These are phyloP conservation scores for Phlebopus sp. DNA, from an alignment of 1,284 basidiomycete species.

Conservation along the genomic window DNA sequence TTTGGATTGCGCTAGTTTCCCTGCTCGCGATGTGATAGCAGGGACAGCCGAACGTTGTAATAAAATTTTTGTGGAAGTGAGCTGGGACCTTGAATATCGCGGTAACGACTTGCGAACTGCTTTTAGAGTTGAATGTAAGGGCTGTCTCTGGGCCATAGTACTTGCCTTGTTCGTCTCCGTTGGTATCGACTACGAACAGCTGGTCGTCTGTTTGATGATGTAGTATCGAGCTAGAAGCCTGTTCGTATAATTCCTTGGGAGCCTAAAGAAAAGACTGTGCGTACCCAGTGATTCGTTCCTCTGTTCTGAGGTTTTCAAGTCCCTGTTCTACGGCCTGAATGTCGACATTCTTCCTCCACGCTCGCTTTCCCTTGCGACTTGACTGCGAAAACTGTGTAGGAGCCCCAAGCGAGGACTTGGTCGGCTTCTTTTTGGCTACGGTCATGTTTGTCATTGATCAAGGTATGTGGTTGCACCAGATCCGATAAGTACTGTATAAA, in stretches of 20 bases:
- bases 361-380: slow-evolving; percentile 85
- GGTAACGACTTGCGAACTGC: slow-evolving; percentile 58
- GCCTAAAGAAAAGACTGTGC: slow-evolving; percentile 18
- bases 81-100: slow-evolving; percentile 49
- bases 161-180: slow-evolving; percentile 76
- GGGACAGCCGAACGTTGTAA: slow-evolving; percentile 83
- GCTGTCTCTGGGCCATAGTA: slow-evolving; percentile 4
- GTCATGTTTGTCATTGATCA: too few relatives aligned
- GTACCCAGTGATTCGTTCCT: slow-evolving; percentile 79
- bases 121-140: not conserved
- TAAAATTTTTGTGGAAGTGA: slow-evolving; percentile 83
- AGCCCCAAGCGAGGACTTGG: slow-evolving; percentile 20
- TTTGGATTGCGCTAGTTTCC: slow-evolving; percentile 30
- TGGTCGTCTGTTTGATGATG: slow-evolving; percentile 68
- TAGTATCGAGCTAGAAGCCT: slow-evolving; percentile 45
- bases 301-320: slow-evolving; percentile 69
- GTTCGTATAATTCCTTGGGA: slow-evolving; percentile 4
- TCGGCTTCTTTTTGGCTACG: slow-evolving; percentile 6
- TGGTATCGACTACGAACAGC: slow-evolving; percentile 76
- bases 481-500: too few relatives aligned
- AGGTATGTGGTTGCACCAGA: too few relatives aligned
- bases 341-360: slow-evolving; percentile 93
- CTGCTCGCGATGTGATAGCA: slow-evolving; percentile 64
- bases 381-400: slow-evolving; percentile 47
- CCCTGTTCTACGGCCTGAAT: slow-evolving; percentile 72